Base-by-base conservation (phyloP, 2,329 filamentous ascomycete species). In the Didymellaceae sp. region DNA sequence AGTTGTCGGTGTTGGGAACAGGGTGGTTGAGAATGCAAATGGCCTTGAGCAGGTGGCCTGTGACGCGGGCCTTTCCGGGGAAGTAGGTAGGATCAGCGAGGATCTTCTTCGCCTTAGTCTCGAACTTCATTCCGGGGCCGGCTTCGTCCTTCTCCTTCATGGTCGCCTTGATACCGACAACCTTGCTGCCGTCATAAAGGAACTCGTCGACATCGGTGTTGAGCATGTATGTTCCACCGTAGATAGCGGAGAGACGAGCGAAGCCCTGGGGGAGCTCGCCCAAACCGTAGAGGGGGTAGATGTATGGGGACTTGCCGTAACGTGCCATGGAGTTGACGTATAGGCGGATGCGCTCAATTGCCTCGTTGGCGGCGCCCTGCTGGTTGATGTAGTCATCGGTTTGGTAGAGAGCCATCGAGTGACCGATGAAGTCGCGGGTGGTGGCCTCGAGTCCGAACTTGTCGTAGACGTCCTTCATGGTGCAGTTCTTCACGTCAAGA, bases 191-290 rank as follows among this genome's bases (percentile, higher is more conserved):
- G 52, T 95, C 90, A 72, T 94, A 96, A 55, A 89, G 75, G 61
- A 99, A 79, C 80, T 99, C 94, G 58, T 97, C 89, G 47, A 99
- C 84, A 63, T 86, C 86, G 63, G 94, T 96, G 82, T 97, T 97
- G 69, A 99, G 87, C 92, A 99, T 99, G 80, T 99, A 99, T 41
- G 94, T 99, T 65, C 94, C 94, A 60, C 94, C 94, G 73, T 99
- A 97, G 77, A 99, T 97, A 74, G 94, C 94, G 31, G 92, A 97
- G 45, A 99, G 85, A 75, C 94, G 92, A 58, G 94, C 94, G 69
- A 99, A 99, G 53, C 93, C 93, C 78, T 99, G 94, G 26, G 94
- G 95, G 48, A 99, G 88, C 80, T 99, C 94, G 73, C 90, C 94
- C 40, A 99, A 86, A 56, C 94, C 94, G 79, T 99, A 99, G 24